Conservation (phyloP, 2,329 filamentous ascomycete genomes). For the Fusarium humuli region DNA sequence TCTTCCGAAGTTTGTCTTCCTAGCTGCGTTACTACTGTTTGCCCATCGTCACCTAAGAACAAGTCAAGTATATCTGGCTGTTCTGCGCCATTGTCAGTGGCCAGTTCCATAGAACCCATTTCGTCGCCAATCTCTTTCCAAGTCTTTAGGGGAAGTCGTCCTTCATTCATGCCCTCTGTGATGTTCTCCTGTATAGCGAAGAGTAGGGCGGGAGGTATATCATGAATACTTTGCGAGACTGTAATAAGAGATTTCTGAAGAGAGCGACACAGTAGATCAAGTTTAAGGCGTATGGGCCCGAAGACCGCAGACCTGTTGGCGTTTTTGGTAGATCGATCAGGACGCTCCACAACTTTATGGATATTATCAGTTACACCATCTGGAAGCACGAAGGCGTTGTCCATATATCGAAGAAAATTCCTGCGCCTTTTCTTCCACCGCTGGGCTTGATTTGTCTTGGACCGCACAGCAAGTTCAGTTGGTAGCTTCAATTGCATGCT, state of each 20-base stretch:
- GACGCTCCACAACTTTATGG: conserved; percentile 33
- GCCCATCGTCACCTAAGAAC: conserved; percentile 44
- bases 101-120: conserved; percentile 5
- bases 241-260: conserved; percentile 37
- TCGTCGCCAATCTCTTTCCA: conserved; percentile 48
- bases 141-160: conserved; percentile 48
- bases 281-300: conserved; percentile 41
- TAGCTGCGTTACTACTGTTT: conserved; percentile 49
- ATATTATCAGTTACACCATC: conserved; percentile 50
- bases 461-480: conserved; percentile 43
- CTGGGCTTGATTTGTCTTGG: conserved; percentile 41
- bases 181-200: conserved; percentile 45
- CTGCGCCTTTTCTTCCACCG: conserved; percentile 48
- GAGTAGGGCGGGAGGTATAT: conserved; percentile 47
- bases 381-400: conserved; percentile 52
- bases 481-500: conserved; percentile 47
- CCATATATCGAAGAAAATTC: conserved; percentile 47
- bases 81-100: conserved; percentile 36
- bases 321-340: background rate
- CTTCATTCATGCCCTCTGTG: conserved; percentile 41
- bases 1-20: conserved; percentile 43
- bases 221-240: conserved; percentile 28
- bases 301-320: conserved; percentile 3
- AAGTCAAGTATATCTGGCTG: conserved; percentile 48
- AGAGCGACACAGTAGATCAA: conserved; percentile 40